Base-by-base conservation (phyloP, 371 early-diverging fungal species). In the Rhizopus microsporus region DNA sequence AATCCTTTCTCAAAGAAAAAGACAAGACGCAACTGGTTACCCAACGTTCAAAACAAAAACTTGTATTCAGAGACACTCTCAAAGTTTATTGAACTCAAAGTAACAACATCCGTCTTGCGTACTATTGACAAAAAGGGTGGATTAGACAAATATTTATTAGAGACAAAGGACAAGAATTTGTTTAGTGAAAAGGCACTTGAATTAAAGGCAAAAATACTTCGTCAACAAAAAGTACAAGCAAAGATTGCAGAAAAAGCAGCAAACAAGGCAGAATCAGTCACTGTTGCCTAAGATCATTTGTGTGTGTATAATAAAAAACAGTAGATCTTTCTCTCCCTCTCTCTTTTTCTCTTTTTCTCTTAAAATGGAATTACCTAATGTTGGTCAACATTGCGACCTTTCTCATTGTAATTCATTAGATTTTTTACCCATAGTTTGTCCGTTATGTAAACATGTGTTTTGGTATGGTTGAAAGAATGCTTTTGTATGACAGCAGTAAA, bases 61-160 rank as follows among this genome's bases (percentile, higher is more conserved):
- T 69, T 93, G 34, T 90, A 82, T 68, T 92, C 92, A 6, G 86
- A 81, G 44, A 67, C 85, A 6, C 75, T 91, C 9, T 75, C 84
- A 51, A 54, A 77, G 46, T 79, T 72, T 54, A 67, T 89, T 39
- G 68, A 74, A 38, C 70, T 93, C 47, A 83, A 85, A 56, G 84
- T 90, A 48, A 88, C 91, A 31, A 81, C 90, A 2, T 68, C 85
- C 4, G 87, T 89, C 4, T 68, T 92, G 15, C 86, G 91, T 34
- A 89, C 91, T 1, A 91, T 93, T 35, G 91, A 91, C 65, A 89
- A 91, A 71, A 91, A 92, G 78, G 93, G 93, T 34, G 93, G 93
- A 7, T 69, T 93, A 29, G 93, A 93, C 63, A 81, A 78, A 48
- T 93, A 92, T 60, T 64, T 93, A 48, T 72, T 92, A 46, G 77